phyloP scores from a whole-genome alignment of 108 stramenopile species.

The Aureococcus anophagefferens region DNA sequence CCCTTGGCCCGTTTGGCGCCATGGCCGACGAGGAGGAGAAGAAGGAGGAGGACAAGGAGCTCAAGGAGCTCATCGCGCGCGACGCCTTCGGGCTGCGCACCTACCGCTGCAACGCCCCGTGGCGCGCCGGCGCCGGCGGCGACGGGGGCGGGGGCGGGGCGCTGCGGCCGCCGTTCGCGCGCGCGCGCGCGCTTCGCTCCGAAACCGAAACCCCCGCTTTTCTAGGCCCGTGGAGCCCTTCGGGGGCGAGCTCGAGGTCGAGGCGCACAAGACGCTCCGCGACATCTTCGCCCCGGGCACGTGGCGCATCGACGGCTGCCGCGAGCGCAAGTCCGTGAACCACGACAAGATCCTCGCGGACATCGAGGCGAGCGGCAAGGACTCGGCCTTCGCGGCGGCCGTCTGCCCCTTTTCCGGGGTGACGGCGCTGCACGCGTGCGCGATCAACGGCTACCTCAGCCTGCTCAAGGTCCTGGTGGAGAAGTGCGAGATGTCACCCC shows the following conservation, averaged over 20 bases:
- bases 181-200: too few relatives aligned
- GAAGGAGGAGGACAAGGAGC: neutral
- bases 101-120: constrained; percentile 16
- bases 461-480: constrained; percentile 11
- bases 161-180: too few relatives aligned
- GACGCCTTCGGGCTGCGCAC: constrained; percentile 7
- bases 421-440: constrained; percentile 9
- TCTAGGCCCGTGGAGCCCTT: constrained; percentile 16
- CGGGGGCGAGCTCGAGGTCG: neutral
- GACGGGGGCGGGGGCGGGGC: too few relatives aligned
- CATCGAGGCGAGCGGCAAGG: constrained; percentile 2
- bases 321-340: constrained; percentile 1
- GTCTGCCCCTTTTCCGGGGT: constrained; percentile 1
- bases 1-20: too few relatives aligned
- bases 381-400: constrained; percentile 4
- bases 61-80: neutral
- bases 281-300: constrained; percentile 5
- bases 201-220: too few relatives aligned
- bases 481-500: neutral
- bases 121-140: too few relatives aligned
- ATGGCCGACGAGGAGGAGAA: neutral
- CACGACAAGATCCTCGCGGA: constrained; percentile 10
- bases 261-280: neutral
- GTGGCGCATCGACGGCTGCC: constrained; percentile 10
- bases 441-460: constrained; percentile 10